Evolutionary conservation across 441 rosid genomes (phyloP).

Genomic region (Lepidium campestre): DNA sequence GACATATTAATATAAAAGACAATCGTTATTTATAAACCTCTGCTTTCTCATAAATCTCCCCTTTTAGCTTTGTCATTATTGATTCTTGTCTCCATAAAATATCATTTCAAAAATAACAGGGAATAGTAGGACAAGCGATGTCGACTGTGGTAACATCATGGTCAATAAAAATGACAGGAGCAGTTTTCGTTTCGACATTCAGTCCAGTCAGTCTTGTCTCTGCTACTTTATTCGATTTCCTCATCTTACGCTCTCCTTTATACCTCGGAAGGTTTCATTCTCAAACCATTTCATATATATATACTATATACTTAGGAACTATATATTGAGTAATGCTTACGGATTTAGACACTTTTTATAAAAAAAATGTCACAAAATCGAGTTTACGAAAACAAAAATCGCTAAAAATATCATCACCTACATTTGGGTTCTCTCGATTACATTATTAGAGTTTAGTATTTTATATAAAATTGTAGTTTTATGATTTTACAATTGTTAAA

Average conservation of each 20-base stretch:
- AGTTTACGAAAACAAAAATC: too few relatives aligned
- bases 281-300: not conserved
- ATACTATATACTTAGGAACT: too few relatives aligned
- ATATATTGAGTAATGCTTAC: too few relatives aligned
- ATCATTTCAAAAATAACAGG: not conserved
- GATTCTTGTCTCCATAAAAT: not conserved
- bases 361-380: too few relatives aligned
- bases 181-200: constrained; percentile 30
- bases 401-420: too few relatives aligned
- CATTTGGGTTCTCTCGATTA: too few relatives aligned
- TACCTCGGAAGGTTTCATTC: constrained; percentile 30
- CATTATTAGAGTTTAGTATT: too few relatives aligned
- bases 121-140: constrained; percentile 31
- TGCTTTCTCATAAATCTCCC: not conserved
- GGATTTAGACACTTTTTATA: too few relatives aligned
- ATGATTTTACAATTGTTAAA: too few relatives aligned
- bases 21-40: not conserved
- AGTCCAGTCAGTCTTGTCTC: constrained; percentile 23
- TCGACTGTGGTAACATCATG: constrained; percentile 29
- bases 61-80: not conserved
- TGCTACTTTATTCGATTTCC: constrained; percentile 27
- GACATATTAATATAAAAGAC: not conserved
- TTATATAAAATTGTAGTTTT: too few relatives aligned
- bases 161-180: constrained; percentile 27
- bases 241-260: constrained; percentile 24